Base-by-base conservation (phyloP, 1,284 basidiomycete species). In the Microbotryum lychnidis-dioicae region DNA sequence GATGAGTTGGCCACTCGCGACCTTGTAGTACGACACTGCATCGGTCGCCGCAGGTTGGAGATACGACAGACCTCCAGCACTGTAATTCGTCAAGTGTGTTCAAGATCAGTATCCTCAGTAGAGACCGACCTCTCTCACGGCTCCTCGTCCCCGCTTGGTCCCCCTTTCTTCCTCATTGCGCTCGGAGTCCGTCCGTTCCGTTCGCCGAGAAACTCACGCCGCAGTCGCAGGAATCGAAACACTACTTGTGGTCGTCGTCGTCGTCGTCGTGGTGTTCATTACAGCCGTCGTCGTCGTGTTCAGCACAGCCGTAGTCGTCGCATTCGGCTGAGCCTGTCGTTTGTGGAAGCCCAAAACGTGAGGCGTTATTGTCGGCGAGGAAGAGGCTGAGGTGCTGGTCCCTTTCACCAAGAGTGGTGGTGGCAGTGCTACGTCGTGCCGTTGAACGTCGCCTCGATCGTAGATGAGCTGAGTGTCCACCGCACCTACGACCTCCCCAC, bases 1-100 rank as follows among this genome's bases (percentile, higher is more conserved):
- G 72, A 94, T 81, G 61, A 79, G 79, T 71, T 89, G 81, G 52
- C 80, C 79, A 0, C 33, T 14, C 2, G 66, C 88, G 70, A 97
- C 87, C 80, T 96, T 94, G 80, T 86, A 94, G 78, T 83, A 97
- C 7, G 88, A 89, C 4, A 85, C 83, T 25, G 84, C 74, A 21
- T 62, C 84, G 12, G 86, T 85, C 67, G 84, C 81, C 0, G 89
- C 85, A 1, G 91, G 91, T 73, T 89, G 81, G 31, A 87, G 87
- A 73, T 88, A 84, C 60, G 83, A 80, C 62, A 89, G 75, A 48
- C 80, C 79, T 27, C 88, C 88, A 12, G 82, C 84, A 6, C 70
- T 71, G 31, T 31, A 65, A 44, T 8, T 8, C 51, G 7, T 7
- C 4, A 16, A 42, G 8, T 1, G 1, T 1, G 8, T 31, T 31